A percentile compares a stretch with the other conserved stretches of the same genome.
Evolutionary conservation across 2,329 filamentous ascomycete genomes (phyloP).

Genomic region (Aureobasidium pullulans): DNA sequence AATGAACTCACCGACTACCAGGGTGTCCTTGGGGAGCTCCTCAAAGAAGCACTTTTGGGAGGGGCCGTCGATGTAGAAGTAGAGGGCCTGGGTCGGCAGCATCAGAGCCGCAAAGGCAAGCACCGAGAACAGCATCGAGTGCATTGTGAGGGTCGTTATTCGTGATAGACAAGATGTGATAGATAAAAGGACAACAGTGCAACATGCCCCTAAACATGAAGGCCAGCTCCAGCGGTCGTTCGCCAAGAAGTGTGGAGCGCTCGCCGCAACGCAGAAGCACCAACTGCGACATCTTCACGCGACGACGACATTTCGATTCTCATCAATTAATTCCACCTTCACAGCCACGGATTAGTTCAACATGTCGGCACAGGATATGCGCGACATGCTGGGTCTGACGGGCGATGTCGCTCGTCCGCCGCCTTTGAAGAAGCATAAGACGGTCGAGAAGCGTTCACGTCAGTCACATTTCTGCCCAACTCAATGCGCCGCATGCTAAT

Average conservation of each 20-base stretch:
- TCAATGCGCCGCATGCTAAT: not conserved
- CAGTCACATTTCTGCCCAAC: slow-evolving; percentile 18
- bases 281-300: not conserved
- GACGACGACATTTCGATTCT: not conserved
- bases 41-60: slow-evolving; percentile 95
- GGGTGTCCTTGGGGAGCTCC: slow-evolving; percentile 92
- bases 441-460: slow-evolving; percentile 51
- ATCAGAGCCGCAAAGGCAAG: slow-evolving; percentile 25
- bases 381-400: slow-evolving; percentile 79
- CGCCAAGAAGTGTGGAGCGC: slow-evolving; percentile 6
- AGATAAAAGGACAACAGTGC: not conserved
- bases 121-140: slow-evolving; percentile 12
- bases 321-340: not conserved
- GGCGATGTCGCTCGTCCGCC: slow-evolving; percentile 45
- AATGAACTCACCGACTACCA: slow-evolving; percentile 69
- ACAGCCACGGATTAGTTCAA: not conserved
- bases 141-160: slow-evolving; percentile 8
- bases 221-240: not conserved
- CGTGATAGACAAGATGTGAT: not conserved
- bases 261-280: not conserved
- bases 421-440: slow-evolving; percentile 69
- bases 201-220: not conserved
- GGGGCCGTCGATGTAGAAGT: slow-evolving; percentile 89
- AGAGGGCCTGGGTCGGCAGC: slow-evolving; percentile 69
- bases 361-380: slow-evolving; percentile 53